Evolutionary conservation across 768 basidiomycete species (phyloP).

Genomic region (Boletus vinaceobasis): DNA sequence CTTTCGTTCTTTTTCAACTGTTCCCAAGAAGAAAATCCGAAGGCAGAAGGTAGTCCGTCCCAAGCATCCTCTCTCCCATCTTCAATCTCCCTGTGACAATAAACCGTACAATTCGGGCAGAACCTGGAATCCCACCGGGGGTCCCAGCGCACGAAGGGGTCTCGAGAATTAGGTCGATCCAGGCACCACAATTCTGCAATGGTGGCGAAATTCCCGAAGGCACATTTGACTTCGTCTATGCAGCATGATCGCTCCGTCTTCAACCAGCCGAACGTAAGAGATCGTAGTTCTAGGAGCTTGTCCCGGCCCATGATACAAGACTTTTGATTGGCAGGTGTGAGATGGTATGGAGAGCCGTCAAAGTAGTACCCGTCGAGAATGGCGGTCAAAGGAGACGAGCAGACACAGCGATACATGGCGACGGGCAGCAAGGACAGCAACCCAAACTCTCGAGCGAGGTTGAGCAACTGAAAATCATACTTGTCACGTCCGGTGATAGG

Average conservation of each 20-base stretch:
- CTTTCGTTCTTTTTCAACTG: not conserved
- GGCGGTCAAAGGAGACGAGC: slow-evolving; percentile 15
- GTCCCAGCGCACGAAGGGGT: slow-evolving; percentile 24
- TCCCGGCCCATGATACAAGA: slow-evolving; percentile 24
- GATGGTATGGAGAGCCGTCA: slow-evolving; percentile 12
- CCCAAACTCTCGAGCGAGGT: slow-evolving; percentile 22
- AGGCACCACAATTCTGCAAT: slow-evolving; percentile 21
- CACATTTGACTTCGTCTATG: slow-evolving; percentile 19
- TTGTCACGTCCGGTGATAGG: slow-evolving; percentile 23
- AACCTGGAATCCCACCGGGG: slow-evolving; percentile 21
- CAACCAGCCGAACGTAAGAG: slow-evolving; percentile 20
- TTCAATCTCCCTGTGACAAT: slow-evolving; percentile 26
- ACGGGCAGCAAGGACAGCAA: slow-evolving; percentile 22
- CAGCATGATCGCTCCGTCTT: slow-evolving; percentile 13
- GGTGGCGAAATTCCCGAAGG: slow-evolving; percentile 19
- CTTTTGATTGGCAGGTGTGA: slow-evolving; percentile 22
- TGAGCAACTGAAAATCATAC: slow-evolving; percentile 26
- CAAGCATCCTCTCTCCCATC: slow-evolving; percentile 26
- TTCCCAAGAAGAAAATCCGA: slow-evolving; percentile 18
- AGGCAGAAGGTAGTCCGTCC: slow-evolving; percentile 17
- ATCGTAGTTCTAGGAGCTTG: slow-evolving; percentile 21
- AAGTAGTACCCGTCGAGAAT: slow-evolving; percentile 26
- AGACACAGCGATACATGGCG: slow-evolving; percentile 24
- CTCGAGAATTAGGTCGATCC: slow-evolving; percentile 17
- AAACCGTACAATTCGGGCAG: slow-evolving; percentile 16